These are phyloP conservation scores for Chlorociboria aeruginascens DNA, from an alignment of 495 filamentous ascomycete species.

Conservation along the genomic window DNA sequence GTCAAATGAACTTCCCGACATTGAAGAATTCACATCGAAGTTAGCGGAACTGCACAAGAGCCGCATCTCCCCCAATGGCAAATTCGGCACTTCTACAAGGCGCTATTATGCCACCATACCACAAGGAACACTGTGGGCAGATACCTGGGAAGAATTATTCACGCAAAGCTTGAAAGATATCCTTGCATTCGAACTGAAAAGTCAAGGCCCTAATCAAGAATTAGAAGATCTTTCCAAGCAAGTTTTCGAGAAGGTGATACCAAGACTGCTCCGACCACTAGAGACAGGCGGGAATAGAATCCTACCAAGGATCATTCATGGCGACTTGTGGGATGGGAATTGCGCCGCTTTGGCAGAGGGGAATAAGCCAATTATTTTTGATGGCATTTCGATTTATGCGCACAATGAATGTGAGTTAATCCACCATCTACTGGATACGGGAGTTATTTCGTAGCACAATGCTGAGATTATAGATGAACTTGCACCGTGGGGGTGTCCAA, in stretches of 20 bases:
- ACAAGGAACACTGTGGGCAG: slow-evolving; percentile 28
- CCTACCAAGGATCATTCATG: slow-evolving; percentile 26
- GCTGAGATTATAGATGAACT: too few relatives aligned
- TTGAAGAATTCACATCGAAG: slow-evolving; percentile 24
- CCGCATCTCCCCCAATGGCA: slow-evolving; percentile 32
- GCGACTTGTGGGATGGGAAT: slow-evolving; percentile 28
- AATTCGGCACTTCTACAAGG: slow-evolving; percentile 37
- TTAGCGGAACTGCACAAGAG: slow-evolving; percentile 32
- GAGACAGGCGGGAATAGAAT: slow-evolving; percentile 17
- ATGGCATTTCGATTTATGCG: too few relatives aligned
- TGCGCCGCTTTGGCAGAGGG: too few relatives aligned
- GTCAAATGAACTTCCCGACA: slow-evolving; percentile 23
- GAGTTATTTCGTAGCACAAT: too few relatives aligned
- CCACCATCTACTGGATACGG: too few relatives aligned
- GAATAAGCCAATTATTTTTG: too few relatives aligned
- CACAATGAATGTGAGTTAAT: too few relatives aligned
- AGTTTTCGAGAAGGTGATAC: slow-evolving; percentile 16
- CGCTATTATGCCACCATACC: slow-evolving; percentile 28
- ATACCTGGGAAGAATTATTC: slow-evolving; percentile 20
- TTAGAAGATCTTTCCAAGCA: slow-evolving; percentile 8
- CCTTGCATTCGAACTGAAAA: slow-evolving; percentile 13
- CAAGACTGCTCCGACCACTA: slow-evolving; percentile 20
- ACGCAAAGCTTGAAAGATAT: slow-evolving; percentile 11
- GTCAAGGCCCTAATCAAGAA: slow-evolving; percentile 14
- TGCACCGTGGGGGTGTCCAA: too few relatives aligned